phyloP scores from a whole-genome alignment of 352 stramenopile genomes.

The Phytophthora brassicae region DNA sequence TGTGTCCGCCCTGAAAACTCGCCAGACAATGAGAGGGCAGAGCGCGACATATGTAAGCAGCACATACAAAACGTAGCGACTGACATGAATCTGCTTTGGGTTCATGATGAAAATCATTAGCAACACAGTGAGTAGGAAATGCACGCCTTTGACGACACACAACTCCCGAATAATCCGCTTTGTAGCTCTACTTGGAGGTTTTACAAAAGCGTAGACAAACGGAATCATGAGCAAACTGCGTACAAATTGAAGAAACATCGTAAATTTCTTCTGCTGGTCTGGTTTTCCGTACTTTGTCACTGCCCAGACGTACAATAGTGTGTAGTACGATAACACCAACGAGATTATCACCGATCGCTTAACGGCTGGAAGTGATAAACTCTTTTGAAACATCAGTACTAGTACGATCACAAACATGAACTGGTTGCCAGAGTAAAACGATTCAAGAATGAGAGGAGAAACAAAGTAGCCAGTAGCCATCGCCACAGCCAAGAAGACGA shows the following conservation, averaged over 20 bases:
- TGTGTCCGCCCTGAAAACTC: slow-evolving; percentile 47
- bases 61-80: slow-evolving; percentile 16
- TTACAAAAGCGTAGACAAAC: slow-evolving; percentile 39
- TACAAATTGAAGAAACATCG: slow-evolving; percentile 11
- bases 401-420: slow-evolving; percentile 43
- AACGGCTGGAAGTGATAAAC: slow-evolving; percentile 40
- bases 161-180: slow-evolving; percentile 37
- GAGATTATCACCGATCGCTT: slow-evolving; percentile 26
- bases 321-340: slow-evolving; percentile 31
- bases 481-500: slow-evolving; percentile 25
- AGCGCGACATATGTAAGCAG: slow-evolving; percentile 27
- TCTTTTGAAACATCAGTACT: slow-evolving; percentile 52
- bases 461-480: slow-evolving; percentile 27
- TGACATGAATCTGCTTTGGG: slow-evolving; percentile 11
- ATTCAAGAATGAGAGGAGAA: slow-evolving; percentile 28
- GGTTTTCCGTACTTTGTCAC: slow-evolving; percentile 8
- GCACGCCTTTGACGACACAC: slow-evolving; percentile 24
- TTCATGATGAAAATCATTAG: slow-evolving; percentile 26
- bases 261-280: slow-evolving; percentile 13
- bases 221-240: slow-evolving; percentile 22
- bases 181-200: slow-evolving; percentile 32
- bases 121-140: slow-evolving; percentile 17
- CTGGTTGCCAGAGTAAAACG: slow-evolving; percentile 33
- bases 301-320: slow-evolving; percentile 26
- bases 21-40: slow-evolving; percentile 43